Conservation (phyloP, 805 yeast genomes). For the Metschnikowia orientalis region DNA sequence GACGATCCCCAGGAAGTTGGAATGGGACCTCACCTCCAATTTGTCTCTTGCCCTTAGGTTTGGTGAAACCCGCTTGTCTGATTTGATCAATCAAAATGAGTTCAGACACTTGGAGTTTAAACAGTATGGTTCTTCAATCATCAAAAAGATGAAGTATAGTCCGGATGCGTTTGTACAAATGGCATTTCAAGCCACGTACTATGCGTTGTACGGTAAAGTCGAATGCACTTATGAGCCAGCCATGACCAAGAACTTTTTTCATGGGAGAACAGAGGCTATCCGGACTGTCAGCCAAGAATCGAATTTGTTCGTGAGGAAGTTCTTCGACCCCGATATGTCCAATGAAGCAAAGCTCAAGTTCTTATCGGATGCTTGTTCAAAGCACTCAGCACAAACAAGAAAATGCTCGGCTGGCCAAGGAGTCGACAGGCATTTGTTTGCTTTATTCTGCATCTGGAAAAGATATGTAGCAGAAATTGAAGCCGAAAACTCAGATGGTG, state of each 20-base stretch:
- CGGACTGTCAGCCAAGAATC: conserved; percentile 80
- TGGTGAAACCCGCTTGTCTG: conserved; percentile 86
- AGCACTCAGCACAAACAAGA: conserved; percentile 65
- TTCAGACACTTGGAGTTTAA: conserved; percentile 75
- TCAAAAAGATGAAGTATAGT: conserved; percentile 79
- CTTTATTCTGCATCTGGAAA: conserved; percentile 84
- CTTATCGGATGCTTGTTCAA: conserved; percentile 63
- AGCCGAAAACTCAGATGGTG: conserved; percentile 1
- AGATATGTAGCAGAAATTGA: conserved; percentile 41
- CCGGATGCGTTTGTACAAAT: conserved; percentile 95
- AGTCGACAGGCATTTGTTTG: conserved; percentile 89
- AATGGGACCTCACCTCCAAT: conserved; percentile 79
- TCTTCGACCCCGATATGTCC: conserved; percentile 63
- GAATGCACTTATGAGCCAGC: conserved; percentile 96
- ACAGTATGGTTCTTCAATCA: conserved; percentile 66
- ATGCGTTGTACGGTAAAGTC: conserved; percentile 86
- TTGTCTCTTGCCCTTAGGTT: conserved; percentile 75
- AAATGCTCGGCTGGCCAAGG: conserved; percentile 74
- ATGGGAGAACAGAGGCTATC: conserved; percentile 91
- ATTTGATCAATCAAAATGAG: conserved; percentile 84
- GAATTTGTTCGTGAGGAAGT: conserved; percentile 75
- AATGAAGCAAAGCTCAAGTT: conserved; percentile 55
- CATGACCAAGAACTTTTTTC: conserved; percentile 83
- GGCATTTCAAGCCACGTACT: conserved; percentile 90
- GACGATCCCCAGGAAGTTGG: conserved; percentile 79